phyloP scores from a whole-genome alignment of 768 basidiomycete genomes.

The Boletales sp. region DNA sequence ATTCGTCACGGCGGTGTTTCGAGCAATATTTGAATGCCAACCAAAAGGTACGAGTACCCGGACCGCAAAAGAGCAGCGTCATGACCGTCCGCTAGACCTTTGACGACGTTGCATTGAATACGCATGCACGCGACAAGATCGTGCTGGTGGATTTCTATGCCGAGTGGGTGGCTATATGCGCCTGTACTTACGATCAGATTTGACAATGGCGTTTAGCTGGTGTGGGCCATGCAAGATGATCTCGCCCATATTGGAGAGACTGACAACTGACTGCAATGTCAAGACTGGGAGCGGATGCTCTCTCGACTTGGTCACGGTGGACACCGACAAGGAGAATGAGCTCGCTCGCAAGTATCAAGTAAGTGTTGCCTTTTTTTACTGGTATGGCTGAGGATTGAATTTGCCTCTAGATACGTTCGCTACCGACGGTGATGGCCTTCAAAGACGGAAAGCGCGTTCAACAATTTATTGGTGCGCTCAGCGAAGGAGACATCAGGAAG shows the following conservation, averaged over 20 bases:
- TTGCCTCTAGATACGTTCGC: conserved; percentile 51
- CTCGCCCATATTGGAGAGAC: conserved; percentile 62
- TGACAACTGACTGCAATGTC: conserved; percentile 41
- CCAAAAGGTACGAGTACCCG: conserved; percentile 34
- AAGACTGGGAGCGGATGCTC: conserved; percentile 52
- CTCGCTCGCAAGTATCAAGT: conserved; percentile 53
- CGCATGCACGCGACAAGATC: conserved; percentile 42
- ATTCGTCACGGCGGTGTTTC: conserved; percentile 32
- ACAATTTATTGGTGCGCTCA: conserved; percentile 61
- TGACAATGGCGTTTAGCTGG: conserved; percentile 49
- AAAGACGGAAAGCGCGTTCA: conserved; percentile 54
- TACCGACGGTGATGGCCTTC: conserved; percentile 83
- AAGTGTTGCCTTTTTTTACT: conserved; percentile 2
- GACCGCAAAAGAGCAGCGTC: background rate
- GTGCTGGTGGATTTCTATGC: conserved; percentile 81
- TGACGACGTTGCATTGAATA: conserved; percentile 26
- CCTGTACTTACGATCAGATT: background rate
- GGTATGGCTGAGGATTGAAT: no score
- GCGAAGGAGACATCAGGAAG: conserved; percentile 39
- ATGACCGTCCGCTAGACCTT: conserved; percentile 32
- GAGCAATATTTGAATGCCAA: conserved; percentile 45
- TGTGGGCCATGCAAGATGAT: conserved; percentile 73
- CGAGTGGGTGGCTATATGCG: conserved; percentile 47
- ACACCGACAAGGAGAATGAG: conserved; percentile 51
- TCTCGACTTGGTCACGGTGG: conserved; percentile 70